phyloP scores from a whole-genome alignment of 2,329 filamentous ascomycete species.

The Aspergillus alliaceus region DNA sequence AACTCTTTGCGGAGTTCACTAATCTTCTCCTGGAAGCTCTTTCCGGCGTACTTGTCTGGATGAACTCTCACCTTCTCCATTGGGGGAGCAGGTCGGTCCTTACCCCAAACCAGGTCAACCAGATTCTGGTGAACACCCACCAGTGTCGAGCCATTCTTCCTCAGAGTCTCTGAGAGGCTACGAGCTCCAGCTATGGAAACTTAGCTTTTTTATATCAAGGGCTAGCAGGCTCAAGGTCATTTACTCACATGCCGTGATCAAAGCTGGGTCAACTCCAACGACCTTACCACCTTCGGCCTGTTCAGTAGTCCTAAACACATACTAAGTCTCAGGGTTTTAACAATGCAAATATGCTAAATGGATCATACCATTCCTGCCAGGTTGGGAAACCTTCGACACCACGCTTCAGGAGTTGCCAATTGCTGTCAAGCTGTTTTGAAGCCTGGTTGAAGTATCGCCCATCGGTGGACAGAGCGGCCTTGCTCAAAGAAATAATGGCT shows the following conservation, averaged over 20 bases:
- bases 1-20: conserved; percentile 85
- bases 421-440: conserved; percentile 80
- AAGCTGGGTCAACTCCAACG: conserved; percentile 86
- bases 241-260: conserved; percentile 67
- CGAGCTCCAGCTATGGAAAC: conserved; percentile 56
- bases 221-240: not conserved
- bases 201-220: conserved; percentile 10
- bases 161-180: conserved; percentile 83
- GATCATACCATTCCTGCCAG: conserved; percentile 96
- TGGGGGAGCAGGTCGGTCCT: conserved; percentile 70
- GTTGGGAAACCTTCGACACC: conserved; percentile 91
- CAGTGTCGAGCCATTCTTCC: conserved; percentile 76
- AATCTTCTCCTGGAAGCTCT: conserved; percentile 78
- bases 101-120: conserved; percentile 86
- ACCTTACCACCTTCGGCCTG: conserved; percentile 82
- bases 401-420: conserved; percentile 91
- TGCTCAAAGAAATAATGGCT: conserved; percentile 80
- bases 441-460: conserved; percentile 99
- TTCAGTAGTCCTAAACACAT: conserved; percentile 61
- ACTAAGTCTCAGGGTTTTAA: conserved; percentile 11
- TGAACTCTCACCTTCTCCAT: conserved; percentile 74
- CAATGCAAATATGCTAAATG: conserved; percentile 3
- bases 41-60: conserved; percentile 73
- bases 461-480: conserved; percentile 89
- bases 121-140: conserved; percentile 77